Evolutionary conservation across 495 filamentous ascomycete species (phyloP).

Genomic region (Neurospora sp.): DNA sequence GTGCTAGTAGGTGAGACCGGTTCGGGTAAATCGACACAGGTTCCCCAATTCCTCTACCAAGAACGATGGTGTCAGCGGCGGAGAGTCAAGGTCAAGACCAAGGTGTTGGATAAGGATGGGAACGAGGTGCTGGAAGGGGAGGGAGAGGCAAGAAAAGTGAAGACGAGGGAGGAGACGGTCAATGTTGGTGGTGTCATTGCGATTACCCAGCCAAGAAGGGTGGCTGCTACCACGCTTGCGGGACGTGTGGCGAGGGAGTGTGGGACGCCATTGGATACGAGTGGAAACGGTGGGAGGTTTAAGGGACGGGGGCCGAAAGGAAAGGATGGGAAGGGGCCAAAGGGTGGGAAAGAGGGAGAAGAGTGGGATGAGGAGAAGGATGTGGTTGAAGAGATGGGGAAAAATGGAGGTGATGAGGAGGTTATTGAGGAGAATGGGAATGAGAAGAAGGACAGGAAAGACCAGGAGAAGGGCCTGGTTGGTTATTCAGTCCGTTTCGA

Average conservation of each 20-base stretch:
- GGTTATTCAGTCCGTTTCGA: constrained; percentile 96
- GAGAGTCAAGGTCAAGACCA: constrained; percentile 33
- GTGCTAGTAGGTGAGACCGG: constrained; percentile 90
- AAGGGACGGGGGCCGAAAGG: neutral
- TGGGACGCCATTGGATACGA: constrained; percentile 56
- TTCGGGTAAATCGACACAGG: constrained; percentile 93
- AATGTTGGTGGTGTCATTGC: constrained; percentile 79
- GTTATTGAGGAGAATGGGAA: constrained; percentile 23
- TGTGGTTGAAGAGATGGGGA: neutral
- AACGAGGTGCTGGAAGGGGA: neutral
- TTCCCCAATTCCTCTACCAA: constrained; percentile 77
- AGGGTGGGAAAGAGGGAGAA: neutral
- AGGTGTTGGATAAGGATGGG: neutral
- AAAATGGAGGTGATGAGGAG: neutral
- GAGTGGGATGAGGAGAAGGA: neutral
- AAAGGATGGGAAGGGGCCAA: neutral
- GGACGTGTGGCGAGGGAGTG: constrained; percentile 82
- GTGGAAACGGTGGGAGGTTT: neutral
- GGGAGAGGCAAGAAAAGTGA: neutral
- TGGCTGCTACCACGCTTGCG: constrained; percentile 90
- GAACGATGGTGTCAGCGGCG: constrained; percentile 67
- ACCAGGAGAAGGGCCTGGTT: constrained; percentile 56
- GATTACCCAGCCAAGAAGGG: constrained; percentile 86
- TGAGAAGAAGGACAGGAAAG: constrained; percentile 14
- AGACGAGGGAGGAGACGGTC: constrained; percentile 34